Evolutionary conservation across 805 yeast genomes (phyloP).

Genomic region (Kodamaea fukazawae): DNA sequence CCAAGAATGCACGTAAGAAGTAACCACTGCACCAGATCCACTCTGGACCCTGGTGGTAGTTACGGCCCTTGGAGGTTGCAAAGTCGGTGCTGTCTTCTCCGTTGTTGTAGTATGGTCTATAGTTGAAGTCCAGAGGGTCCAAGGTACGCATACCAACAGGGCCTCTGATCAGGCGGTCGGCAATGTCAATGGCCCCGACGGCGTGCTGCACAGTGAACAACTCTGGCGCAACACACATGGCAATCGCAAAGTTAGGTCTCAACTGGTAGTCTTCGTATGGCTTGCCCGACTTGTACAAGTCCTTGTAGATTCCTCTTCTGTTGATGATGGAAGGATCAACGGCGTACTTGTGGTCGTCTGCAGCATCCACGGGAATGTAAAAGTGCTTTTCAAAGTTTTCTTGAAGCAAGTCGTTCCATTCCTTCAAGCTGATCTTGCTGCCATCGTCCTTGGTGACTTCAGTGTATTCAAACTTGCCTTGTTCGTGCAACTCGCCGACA

Average conservation of each 20-base stretch:
- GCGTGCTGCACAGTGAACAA: slow-evolving; percentile 67
- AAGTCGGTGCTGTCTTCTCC: slow-evolving; percentile 79
- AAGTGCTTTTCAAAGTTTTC: slow-evolving; percentile 75
- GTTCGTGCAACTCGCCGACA: slow-evolving; percentile 55
- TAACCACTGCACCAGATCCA: slow-evolving; percentile 95
- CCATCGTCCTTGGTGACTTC: slow-evolving; percentile 63
- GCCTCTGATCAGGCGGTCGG: slow-evolving; percentile 76
- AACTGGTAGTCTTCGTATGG: slow-evolving; percentile 92
- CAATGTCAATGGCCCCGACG: slow-evolving; percentile 58
- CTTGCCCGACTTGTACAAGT: slow-evolving; percentile 74
- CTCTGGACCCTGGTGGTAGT: slow-evolving; percentile 98
- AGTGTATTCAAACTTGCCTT: slow-evolving; percentile 56
- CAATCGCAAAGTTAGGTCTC: slow-evolving; percentile 89
- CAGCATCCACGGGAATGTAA: slow-evolving; percentile 66
- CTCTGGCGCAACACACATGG: slow-evolving; percentile 94
- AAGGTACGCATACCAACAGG: slow-evolving; percentile 89
- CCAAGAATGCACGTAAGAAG: slow-evolving; percentile 73
- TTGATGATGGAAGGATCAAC: slow-evolving; percentile 67
- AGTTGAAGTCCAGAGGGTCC: slow-evolving; percentile 90
- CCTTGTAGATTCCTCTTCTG: slow-evolving; percentile 93
- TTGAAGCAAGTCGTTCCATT: slow-evolving; percentile 73
- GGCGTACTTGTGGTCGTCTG: slow-evolving; percentile 58
- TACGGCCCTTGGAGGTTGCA: slow-evolving; percentile 92
- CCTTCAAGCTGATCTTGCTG: slow-evolving; percentile 48
- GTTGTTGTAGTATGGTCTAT: slow-evolving; percentile 85